phyloP scores from a whole-genome alignment of 2,329 filamentous ascomycete genomes.

The Colletotrichum spaethianum region DNA sequence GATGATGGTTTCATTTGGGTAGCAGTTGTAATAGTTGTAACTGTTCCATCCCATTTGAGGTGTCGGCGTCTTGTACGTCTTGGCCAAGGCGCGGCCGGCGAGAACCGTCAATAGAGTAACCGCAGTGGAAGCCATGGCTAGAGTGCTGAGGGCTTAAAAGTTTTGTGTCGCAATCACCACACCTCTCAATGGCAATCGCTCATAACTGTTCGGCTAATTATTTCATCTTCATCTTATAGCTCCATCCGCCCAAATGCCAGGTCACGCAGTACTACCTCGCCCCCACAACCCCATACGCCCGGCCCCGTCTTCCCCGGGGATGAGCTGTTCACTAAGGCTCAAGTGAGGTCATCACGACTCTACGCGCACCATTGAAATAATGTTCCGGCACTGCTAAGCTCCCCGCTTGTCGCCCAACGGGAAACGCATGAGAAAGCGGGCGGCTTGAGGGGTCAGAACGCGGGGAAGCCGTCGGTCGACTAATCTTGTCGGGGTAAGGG shows the following conservation, averaged over 20 bases:
- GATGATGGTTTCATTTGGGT: slow-evolving; percentile 63
- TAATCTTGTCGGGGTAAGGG: neutral
- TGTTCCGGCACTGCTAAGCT: slow-evolving; percentile 1
- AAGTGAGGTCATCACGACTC: slow-evolving; percentile 36
- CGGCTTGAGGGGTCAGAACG: neutral
- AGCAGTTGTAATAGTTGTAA: slow-evolving; percentile 70
- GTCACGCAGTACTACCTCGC: slow-evolving; percentile 4
- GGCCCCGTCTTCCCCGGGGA: slow-evolving; percentile 34
- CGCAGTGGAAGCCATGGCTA: slow-evolving; percentile 21
- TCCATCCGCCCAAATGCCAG: slow-evolving; percentile 1
- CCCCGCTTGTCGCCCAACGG: slow-evolving; percentile 8
- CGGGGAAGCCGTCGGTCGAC: slow-evolving; percentile 1
- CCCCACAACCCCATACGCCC: neutral
- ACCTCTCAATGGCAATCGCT: neutral
- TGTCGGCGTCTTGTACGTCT: slow-evolving; percentile 47
- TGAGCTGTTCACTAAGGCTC: neutral
- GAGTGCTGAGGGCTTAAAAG: neutral
- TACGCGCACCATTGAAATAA: slow-evolving; percentile 39
- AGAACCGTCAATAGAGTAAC: slow-evolving; percentile 24
- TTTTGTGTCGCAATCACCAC: neutral
- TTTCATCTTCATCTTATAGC: slow-evolving; percentile 19
- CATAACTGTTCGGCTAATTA: neutral
- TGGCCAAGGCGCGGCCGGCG: slow-evolving; percentile 28
- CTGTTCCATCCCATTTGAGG: slow-evolving; percentile 70
- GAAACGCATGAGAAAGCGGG: neutral